Evolutionary conservation across 2,329 filamentous ascomycete species (phyloP), one percentile per base, ranked within the genome.

Genomic region (Albifimbria verrucaria): DNA sequence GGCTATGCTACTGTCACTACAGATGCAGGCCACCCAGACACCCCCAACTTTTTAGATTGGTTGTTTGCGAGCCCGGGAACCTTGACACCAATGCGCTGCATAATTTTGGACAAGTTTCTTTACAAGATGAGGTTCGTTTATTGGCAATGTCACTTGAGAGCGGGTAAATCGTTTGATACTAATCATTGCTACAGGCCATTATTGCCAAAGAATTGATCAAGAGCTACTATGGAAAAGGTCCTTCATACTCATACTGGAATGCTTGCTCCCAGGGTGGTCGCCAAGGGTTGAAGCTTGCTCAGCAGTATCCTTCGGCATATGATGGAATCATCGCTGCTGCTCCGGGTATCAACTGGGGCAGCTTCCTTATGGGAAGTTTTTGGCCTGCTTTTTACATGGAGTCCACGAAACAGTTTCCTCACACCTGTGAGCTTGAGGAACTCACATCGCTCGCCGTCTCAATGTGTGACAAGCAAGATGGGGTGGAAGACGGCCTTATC

Each of bases 181-280:
- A 28, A 18, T 7, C 20, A 20, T 26, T 12, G 20, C 15, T 18
- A 17, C 25, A 62, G 61, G 70, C 75, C 1, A 70, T 72, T 2
- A 57, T 73, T 11, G 70, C 70, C 4, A 80, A 80, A 56, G 45
- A 65, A 12, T 57, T 80, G 15, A 70, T 71, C 7, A 58, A 73
- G 22, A 62, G 63, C 6, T 79, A 74, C 61, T 81, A 80, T 54
- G 62, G 66, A 9, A 42, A 55, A n/a, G 36, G 21, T 3, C 67
- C 70, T 2, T 61, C 67, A 1, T 77, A 75, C 59, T 75, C 71
- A 2, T 81, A 80, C 62, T 81, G 73, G 59, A 67, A 70, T 20
- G 79, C 79, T 21, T 82, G 79, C 59, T 80, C 77, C 0, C 80
- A 78, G 0, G 80, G 81, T 18, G 81, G 82, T 3, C 70, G 80